Conservation (phyloP, 257 asterid species). For the Coffea eugenioides region DNA sequence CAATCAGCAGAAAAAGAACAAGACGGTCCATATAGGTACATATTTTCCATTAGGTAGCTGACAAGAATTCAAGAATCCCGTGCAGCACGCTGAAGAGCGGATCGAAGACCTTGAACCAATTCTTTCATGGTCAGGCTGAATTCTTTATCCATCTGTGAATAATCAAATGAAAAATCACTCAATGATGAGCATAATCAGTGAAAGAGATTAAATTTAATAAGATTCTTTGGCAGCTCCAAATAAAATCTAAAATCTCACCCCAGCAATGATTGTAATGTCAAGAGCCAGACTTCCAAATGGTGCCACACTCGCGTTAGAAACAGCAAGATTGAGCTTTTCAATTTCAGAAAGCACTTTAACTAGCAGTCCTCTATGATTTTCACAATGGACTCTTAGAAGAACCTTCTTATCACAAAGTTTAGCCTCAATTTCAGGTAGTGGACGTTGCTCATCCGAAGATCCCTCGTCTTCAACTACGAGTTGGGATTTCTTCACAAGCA, state of each 20-base stretch:
- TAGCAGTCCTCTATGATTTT: conserved; percentile 19
- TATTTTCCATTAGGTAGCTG: too few species aligned
- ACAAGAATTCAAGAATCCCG: neutral
- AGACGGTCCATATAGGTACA: too few species aligned
- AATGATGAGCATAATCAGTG: neutral
- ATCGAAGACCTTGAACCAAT: conserved; percentile 3
- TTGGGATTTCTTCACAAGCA: conserved; percentile 35
- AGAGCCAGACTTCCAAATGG: conserved; percentile 36
- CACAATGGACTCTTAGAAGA: conserved; percentile 19
- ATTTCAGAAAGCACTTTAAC: conserved; percentile 13
- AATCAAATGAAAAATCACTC: neutral
- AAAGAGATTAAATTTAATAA: too few species aligned
- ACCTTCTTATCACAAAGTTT: conserved; percentile 13
- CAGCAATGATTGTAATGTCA: conserved; percentile 19
- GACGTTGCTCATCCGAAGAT: conserved; percentile 14
- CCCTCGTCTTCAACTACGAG: conserved; percentile 34
- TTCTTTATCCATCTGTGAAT: conserved; percentile 35
- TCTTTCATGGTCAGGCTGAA: conserved; percentile 20
- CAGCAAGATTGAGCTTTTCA: conserved; percentile 20
- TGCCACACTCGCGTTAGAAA: conserved; percentile 17
- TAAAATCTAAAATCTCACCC: neutral
- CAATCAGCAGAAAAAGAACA: neutral
- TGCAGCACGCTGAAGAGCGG: conserved; percentile 1
- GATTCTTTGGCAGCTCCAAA: too few species aligned
- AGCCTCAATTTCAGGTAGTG: conserved; percentile 18